These are phyloP conservation scores for Elsinoe ampelina DNA, from an alignment of 2,329 filamentous ascomycete species.

Conservation along the genomic window DNA sequence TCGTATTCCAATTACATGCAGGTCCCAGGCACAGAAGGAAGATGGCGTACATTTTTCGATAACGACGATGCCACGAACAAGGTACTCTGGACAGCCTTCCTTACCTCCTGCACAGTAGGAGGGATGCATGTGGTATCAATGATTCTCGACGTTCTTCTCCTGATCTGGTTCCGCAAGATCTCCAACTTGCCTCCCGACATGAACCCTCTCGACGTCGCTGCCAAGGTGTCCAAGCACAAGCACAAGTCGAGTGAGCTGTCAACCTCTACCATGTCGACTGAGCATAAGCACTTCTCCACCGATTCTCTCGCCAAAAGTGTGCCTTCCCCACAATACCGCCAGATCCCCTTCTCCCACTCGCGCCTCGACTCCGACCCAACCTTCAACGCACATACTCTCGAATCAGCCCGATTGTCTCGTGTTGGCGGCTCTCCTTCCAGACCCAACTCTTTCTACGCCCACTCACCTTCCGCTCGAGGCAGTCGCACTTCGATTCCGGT, in stretches of 20 bases:
- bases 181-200: constrained; percentile 77
- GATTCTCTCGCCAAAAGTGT: constrained; percentile 34
- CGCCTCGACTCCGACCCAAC: constrained; percentile 51
- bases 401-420: constrained; percentile 46
- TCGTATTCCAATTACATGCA: constrained; percentile 43
- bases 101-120: constrained; percentile 54
- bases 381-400: constrained; percentile 43
- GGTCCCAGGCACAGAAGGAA: constrained; percentile 35
- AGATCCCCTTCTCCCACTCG: constrained; percentile 73
- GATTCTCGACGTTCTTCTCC: constrained; percentile 63
- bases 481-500: constrained; percentile 29
- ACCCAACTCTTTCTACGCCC: constrained; percentile 19
- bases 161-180: constrained; percentile 73
- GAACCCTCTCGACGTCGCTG: constrained; percentile 82
- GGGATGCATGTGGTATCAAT: constrained; percentile 64
- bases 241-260: constrained; percentile 54
- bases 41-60: constrained; percentile 63
- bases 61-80: constrained; percentile 50
- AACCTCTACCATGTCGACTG: constrained; percentile 36
- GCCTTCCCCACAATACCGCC: constrained; percentile 30
- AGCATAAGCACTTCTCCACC: constrained; percentile 50
- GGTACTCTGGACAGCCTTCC: constrained; percentile 54
- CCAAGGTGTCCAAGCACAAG: constrained; percentile 67
- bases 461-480: constrained; percentile 27
- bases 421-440: constrained; percentile 18